Base-by-base conservation (phyloP, 2,329 filamentous ascomycete species). In the Aspergillus aculeatus region DNA sequence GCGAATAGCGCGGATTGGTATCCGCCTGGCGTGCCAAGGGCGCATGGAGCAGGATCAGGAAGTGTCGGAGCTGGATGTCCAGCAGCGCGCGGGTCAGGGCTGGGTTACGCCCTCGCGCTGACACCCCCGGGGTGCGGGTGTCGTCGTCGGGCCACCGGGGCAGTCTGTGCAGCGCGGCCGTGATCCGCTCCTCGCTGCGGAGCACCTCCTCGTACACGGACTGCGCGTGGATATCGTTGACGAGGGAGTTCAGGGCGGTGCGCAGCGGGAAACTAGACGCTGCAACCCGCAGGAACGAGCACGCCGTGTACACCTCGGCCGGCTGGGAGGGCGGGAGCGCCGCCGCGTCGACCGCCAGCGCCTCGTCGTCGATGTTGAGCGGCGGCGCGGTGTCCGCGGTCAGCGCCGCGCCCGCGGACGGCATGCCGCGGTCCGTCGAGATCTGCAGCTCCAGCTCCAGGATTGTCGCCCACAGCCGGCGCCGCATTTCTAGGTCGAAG, bases 381-480 rank as follows among this genome's bases (percentile, higher is more conserved):
- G 62, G 61, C 6, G 54, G 29, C 7, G 51, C 55, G 4, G 54
- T 61, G 50, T 67, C 66, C 4, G 62, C 48, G 5, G 61, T 59
- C 14, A 65, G 50, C 9, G 59, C 60, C 5, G 64, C 62, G 9
- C 62, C 63, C 2, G 62, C 68, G 54, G 80, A 77, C 4, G 78
- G 75, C 69, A 83, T 78, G 2, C 82, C 82, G 23, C 74, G 72
- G 58, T 83, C 81, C 11, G 83, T 72, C 1, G 80, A 80, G 1
- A 77, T 75, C 61, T 84, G 82, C 9, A 84, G 66, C 53, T 84
- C 82, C n/a, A 83, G 64, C 60, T 84, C 82, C 2, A 79, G 70
- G 4, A 82, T 80, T 4, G 81, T 82, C 4, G 75, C 75, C 82
- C 82, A 84, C 2, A 84, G 65, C 35, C 82, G 73, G 54, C 32